These are phyloP conservation scores for Lichina pygmaea DNA, from an alignment of 495 filamentous ascomycete genomes.

Conservation along the genomic window DNA sequence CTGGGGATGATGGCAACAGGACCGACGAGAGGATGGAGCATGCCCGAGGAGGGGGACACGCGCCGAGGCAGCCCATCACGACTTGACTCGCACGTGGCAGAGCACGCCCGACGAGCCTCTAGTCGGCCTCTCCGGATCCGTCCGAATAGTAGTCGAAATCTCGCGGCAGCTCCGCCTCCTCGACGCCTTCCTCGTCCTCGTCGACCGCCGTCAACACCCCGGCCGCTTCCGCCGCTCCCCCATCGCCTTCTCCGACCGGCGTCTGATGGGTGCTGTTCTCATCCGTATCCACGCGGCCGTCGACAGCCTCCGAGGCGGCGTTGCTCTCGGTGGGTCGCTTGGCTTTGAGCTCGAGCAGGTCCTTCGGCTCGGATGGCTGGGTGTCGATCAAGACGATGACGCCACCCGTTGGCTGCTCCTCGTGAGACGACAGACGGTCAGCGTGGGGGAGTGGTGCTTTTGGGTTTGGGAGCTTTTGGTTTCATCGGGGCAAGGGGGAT, in stretches of 20 bases:
- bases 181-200: constrained; percentile 3
- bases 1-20: no score
- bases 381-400: constrained; percentile 78
- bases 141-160: constrained; percentile 4
- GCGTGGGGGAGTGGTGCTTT: no score
- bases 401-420: constrained; percentile 60
- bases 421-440: no score
- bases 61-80: no score
- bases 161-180: constrained; percentile 3
- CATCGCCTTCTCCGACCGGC: not conserved
- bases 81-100: no score
- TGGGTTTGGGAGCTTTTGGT: not conserved
- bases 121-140: constrained; percentile 1
- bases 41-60: no score
- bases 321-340: constrained; percentile 30
- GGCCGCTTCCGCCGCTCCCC: constrained; percentile 1
- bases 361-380: constrained; percentile 47
- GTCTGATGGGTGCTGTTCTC: not conserved
- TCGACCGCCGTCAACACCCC: constrained; percentile 4
- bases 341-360: constrained; percentile 61
- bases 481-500: not conserved
- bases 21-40: no score
- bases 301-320: not conserved
- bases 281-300: not conserved
- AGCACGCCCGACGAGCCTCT: not conserved